phyloP scores from a whole-genome alignment of 2,329 filamentous ascomycete genomes.

The Neofusicoccum sp. region DNA sequence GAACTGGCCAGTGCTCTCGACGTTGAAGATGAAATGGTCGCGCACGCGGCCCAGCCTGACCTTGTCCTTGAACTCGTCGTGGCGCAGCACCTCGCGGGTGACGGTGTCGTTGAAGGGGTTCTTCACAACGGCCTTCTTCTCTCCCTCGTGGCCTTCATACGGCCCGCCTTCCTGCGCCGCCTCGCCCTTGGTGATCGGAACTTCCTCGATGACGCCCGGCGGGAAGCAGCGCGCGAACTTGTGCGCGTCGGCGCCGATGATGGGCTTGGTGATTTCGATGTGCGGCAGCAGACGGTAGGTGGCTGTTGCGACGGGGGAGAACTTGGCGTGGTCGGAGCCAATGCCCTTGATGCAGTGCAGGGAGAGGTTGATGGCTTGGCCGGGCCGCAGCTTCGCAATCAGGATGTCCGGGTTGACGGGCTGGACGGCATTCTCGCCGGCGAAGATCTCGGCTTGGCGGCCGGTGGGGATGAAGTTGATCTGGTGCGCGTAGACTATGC shows the following conservation, averaged over 20 bases:
- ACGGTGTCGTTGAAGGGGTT: conserved; percentile 95
- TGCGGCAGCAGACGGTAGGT: conserved; percentile 87
- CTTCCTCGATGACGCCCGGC: conserved; percentile 77
- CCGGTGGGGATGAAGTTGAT: conserved; percentile 76
- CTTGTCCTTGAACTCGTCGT: conserved; percentile 91
- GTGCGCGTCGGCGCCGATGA: conserved; percentile 78
- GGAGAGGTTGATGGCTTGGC: conserved; percentile 79
- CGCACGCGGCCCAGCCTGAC: conserved; percentile 86
- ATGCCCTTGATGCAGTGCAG: conserved; percentile 96
- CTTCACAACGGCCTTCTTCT: conserved; percentile 81
- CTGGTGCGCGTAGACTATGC: conserved; percentile 44
- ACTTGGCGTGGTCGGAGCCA: conserved; percentile 93
- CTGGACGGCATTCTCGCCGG: conserved; percentile 61
- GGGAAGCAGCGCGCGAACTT: conserved; percentile 93
- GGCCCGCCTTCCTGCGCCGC: conserved; percentile 58
- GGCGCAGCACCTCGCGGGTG: conserved; percentile 85
- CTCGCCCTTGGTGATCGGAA: conserved; percentile 68
- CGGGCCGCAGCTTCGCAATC: conserved; percentile 88
- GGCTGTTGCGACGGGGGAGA: conserved; percentile 92
- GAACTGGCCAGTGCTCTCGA: conserved; percentile 95
- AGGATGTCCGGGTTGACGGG: conserved; percentile 90
- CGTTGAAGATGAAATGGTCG: conserved; percentile 95
- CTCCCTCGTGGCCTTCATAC: conserved; percentile 72
- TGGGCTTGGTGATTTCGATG: conserved; percentile 80
- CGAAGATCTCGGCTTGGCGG: conserved; percentile 42